These are phyloP conservation scores for Triglochin maritima DNA, from an alignment of 106 monocot genomes.

Conservation along the genomic window DNA sequence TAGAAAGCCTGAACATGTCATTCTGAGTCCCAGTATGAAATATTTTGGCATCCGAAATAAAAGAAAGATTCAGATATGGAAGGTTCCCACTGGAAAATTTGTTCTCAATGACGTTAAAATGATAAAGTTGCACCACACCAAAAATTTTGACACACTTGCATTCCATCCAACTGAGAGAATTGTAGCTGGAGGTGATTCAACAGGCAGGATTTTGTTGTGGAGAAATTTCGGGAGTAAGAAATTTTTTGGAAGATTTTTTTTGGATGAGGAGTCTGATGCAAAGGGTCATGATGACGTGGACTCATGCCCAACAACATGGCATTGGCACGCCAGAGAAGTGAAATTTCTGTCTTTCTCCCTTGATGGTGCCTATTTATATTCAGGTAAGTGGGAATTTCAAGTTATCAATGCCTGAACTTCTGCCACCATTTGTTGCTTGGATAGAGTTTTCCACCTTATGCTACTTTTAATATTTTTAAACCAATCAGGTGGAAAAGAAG, in stretches of 20 bases:
- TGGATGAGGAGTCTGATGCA: conserved; percentile 41
- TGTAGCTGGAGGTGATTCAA: conserved; percentile 86
- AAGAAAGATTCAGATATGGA: conserved; percentile 69
- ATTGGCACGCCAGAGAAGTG: conserved; percentile 83
- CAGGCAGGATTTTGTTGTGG: conserved; percentile 93
- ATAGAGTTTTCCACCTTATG: neutral
- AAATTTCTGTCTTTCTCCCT: conserved; percentile 69
- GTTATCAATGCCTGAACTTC: neutral
- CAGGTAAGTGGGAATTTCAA: conserved; percentile 40
- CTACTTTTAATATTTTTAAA: neutral
- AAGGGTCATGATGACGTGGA: conserved; percentile 78
- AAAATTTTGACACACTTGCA: conserved; percentile 54
- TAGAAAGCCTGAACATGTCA: conserved; percentile 37
- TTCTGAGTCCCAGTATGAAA: conserved; percentile 53
- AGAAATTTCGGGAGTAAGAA: conserved; percentile 60
- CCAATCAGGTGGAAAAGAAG: conserved; percentile 76
- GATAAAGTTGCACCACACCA: conserved; percentile 87
- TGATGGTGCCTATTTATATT: conserved; percentile 90
- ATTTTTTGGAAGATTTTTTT: conserved; percentile 28
- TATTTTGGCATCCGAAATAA: conserved; percentile 64
- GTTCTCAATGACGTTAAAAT: conserved; percentile 45
- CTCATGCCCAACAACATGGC: conserved; percentile 68
- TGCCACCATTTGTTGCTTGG: neutral
- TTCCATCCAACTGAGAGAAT: conserved; percentile 85
- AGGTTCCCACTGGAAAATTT: conserved; percentile 39